These are phyloP conservation scores for Cicer yamashitae DNA, from an alignment of 306 rosid species.

Conservation along the genomic window DNA sequence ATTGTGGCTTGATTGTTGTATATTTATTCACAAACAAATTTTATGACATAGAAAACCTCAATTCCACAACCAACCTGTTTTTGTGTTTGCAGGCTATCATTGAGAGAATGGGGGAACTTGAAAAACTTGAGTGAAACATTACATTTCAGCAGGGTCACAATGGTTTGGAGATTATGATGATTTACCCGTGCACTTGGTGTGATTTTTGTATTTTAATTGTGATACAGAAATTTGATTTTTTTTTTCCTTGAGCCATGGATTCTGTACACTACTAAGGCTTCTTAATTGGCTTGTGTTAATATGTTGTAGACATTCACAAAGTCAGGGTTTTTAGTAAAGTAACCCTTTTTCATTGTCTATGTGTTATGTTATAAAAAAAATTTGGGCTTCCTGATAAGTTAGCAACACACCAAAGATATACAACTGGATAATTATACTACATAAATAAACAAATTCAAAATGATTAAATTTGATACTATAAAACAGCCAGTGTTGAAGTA, in stretches of 20 bases:
- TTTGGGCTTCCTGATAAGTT: neutral
- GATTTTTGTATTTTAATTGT: slow-evolving; percentile 45
- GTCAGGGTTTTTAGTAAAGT: neutral
- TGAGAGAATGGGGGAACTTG: slow-evolving; percentile 65
- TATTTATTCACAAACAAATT: neutral
- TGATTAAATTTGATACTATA: neutral
- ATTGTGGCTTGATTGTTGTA: slow-evolving; percentile 30
- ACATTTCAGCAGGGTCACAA: neutral
- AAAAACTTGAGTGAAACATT: slow-evolving; percentile 54
- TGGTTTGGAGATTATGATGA: slow-evolving; percentile 41
- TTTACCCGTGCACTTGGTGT: slow-evolving; percentile 31
- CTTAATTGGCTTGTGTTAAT: slow-evolving; percentile 40
- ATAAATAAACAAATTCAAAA: slow-evolving; percentile 23
- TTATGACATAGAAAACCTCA: neutral
- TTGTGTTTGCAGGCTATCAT: slow-evolving; percentile 57
- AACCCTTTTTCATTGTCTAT: neutral
- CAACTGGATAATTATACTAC: neutral
- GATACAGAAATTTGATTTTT: slow-evolving; percentile 41
- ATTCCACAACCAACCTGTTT: slow-evolving; percentile 19
- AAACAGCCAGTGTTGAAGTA: neutral
- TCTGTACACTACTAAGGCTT: slow-evolving; percentile 33
- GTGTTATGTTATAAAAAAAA: neutral
- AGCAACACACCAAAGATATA: neutral
- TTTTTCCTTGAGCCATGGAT: slow-evolving; percentile 42
- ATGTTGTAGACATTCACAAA: slow-evolving; percentile 39